phyloP scores from a whole-genome alignment of 164 flowering plant genomes.

The Saururus chinensis region DNA sequence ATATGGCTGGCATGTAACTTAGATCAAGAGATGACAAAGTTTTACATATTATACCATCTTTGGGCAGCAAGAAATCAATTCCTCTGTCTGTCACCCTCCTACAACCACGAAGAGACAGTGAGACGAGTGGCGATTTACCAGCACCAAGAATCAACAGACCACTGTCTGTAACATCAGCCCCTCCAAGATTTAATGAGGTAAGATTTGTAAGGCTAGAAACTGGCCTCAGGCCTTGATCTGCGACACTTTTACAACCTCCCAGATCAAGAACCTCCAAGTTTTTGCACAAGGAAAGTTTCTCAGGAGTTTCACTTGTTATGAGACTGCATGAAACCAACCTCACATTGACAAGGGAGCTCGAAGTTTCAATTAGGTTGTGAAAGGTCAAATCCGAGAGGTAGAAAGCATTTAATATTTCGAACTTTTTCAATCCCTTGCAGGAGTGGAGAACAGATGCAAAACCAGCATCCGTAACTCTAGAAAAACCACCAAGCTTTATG shows the following conservation, averaged over 20 bases:
- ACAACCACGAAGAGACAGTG: slow-evolving; percentile 31
- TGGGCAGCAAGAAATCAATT: slow-evolving; percentile 16
- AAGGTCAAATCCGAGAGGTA: slow-evolving; percentile 37
- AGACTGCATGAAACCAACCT: slow-evolving; percentile 24
- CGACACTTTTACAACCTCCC: slow-evolving; percentile 29
- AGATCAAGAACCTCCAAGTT: slow-evolving; percentile 29
- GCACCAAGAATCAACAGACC: slow-evolving; percentile 24
- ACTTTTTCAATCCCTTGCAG: slow-evolving; percentile 25
- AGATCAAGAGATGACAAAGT: slow-evolving; percentile 28
- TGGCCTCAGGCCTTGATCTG: slow-evolving; percentile 23
- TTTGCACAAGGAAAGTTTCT: slow-evolving; percentile 16
- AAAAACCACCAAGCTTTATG: slow-evolving; percentile 34
- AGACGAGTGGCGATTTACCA: slow-evolving; percentile 18
- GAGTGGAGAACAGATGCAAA: slow-evolving; percentile 32
- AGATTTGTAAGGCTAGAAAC: slow-evolving; percentile 19
- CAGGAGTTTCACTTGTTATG: slow-evolving; percentile 34
- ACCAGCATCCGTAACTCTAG: slow-evolving; percentile 43
- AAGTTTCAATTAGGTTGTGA: slow-evolving; percentile 13
- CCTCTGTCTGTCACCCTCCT: slow-evolving; percentile 37
- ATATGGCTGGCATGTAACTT: slow-evolving; percentile 33
- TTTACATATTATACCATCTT: slow-evolving; percentile 17
- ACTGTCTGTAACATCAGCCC: slow-evolving; percentile 34
- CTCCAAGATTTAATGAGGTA: slow-evolving; percentile 21
- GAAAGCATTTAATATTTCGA: slow-evolving; percentile 25
- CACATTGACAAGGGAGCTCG: slow-evolving; percentile 27